These are phyloP conservation scores for Lophiotrema nucula DNA, from an alignment of 495 filamentous ascomycete species.

Conservation along the genomic window DNA sequence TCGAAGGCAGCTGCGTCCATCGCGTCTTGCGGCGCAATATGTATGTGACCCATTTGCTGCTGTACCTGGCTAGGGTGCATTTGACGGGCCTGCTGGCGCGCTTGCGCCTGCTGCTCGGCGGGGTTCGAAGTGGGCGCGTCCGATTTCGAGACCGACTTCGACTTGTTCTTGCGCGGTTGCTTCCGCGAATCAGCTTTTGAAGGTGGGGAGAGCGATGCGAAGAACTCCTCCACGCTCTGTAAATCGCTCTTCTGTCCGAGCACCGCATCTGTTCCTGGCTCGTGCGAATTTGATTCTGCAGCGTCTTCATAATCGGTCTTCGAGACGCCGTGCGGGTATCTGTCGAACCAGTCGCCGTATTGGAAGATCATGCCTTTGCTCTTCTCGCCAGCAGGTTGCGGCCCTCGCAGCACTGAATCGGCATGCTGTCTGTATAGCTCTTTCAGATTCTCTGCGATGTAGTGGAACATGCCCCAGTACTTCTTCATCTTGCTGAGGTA, in stretches of 20 bases:
- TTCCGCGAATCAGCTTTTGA: conserved; percentile 51
- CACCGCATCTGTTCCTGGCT: conserved; percentile 74
- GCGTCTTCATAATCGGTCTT: conserved; percentile 80
- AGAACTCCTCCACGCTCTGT: conserved; percentile 93
- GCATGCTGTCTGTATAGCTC: conserved; percentile 84
- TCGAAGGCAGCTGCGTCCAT: conserved; percentile 25
- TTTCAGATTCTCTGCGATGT: conserved; percentile 89
- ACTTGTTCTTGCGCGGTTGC: conserved; percentile 39
- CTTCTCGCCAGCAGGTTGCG: conserved; percentile 6
- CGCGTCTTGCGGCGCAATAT: conserved; percentile 24
- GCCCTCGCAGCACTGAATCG: conserved; percentile 58
- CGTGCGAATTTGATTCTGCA: conserved; percentile 59
- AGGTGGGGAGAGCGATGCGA: conserved; percentile 73
- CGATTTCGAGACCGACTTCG: conserved; percentile 26
- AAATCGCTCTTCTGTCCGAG: conserved; percentile 83
- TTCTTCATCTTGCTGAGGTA: conserved; percentile 93
- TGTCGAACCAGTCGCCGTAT: conserved; percentile 97
- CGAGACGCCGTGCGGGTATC: conserved; percentile 90
- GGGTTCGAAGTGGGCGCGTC: conserved; percentile 11
- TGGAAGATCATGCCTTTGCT: conserved; percentile 70
- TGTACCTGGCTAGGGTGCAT: conserved; percentile 31
- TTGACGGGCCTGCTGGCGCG: conserved; percentile 34
- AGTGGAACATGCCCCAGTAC: conserved; percentile 97
- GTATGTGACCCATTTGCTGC: conserved; percentile 23
- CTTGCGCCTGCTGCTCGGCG: neutral